Evolutionary conservation across 1,284 basidiomycete genomes (phyloP), one percentile per base, ranked within the genome.

Genomic region (Malassezia cuniculi): DNA sequence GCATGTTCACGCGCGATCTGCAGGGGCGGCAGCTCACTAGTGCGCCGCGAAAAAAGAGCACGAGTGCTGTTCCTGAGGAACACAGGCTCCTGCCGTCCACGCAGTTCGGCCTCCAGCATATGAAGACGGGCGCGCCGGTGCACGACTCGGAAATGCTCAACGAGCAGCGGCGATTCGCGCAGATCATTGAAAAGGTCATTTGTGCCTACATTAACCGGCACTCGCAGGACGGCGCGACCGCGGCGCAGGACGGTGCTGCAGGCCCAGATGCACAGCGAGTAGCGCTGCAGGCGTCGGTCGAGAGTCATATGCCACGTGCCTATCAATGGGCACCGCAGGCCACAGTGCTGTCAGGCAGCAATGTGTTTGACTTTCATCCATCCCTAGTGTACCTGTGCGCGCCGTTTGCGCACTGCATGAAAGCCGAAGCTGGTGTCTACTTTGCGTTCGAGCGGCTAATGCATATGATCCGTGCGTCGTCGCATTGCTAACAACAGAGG

Each of bases 391-490:
- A 59, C 36, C 55, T 66, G 2, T 66, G 62, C 27, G 57, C 59
- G 7, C 61, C 64, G 10, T 67, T 68, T 29, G 64, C 66, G 3
- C 55, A 63, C 34, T 67, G 61, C 29, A 51, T 68, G 1, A 50
- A 57, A 3, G 62, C 59, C 1, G 66, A 68, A 35, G 60, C 66
- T 10, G 65, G 65, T 16, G 64, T 68, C 54, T 68, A 58, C 50
- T 68, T 68, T 44, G 60, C 61, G 5, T 68, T 68, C 40, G 63
- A 66, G 27, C 48, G 43, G 20, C 51, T 68, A 2, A 66, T 68
- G 66, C 41, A 22, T 16, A 51, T 62, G 30, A 54, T 57, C 32
- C 33, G 39, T 27, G 19, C n/a, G 26, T 27, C 11, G 22, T 27
- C 22, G 27, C 18, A 3, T 8, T 21, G 15, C 34, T 31, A 3